A percentile compares a stretch with the other conserved stretches of the same genome.
phyloP scores from a whole-genome alignment of 2,329 filamentous ascomycete species.

The Aaosphaeria pasadenensis region DNA sequence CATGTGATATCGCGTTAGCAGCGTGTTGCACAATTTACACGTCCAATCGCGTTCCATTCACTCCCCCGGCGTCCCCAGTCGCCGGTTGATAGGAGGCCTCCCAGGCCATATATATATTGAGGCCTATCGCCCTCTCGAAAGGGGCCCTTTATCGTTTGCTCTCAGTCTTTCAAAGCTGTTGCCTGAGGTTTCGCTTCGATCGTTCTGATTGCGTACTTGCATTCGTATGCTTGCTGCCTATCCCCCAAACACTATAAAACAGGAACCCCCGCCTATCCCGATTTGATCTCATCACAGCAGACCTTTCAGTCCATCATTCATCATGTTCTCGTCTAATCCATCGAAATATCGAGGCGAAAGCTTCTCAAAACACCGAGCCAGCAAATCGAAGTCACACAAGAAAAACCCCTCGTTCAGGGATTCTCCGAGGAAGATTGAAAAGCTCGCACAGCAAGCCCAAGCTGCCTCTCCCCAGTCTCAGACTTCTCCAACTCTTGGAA shows the following conservation, averaged over 20 bases:
- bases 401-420: slow-evolving; percentile 37
- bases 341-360: slow-evolving; percentile 29
- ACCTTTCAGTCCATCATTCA: slow-evolving; percentile 12
- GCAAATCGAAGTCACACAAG: slow-evolving; percentile 37
- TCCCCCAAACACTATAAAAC: slow-evolving; percentile 2
- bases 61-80: slow-evolving; percentile 13
- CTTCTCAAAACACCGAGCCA: slow-evolving; percentile 39
- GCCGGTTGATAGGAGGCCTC: slow-evolving; percentile 30
- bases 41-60: slow-evolving; percentile 35
- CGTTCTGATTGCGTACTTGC: slow-evolving; percentile 23
- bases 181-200: slow-evolving; percentile 23
- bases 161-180: slow-evolving; percentile 21
- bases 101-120: slow-evolving; percentile 33
- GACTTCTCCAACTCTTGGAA: slow-evolving; percentile 34
- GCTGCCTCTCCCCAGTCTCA: slow-evolving; percentile 31
- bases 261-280: not conserved
- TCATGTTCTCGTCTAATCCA: slow-evolving; percentile 36
- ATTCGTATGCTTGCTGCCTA: slow-evolving; percentile 31
- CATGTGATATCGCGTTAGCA: slow-evolving; percentile 38
- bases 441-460: slow-evolving; percentile 31
- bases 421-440: slow-evolving; percentile 32
- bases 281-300: slow-evolving; percentile 6
- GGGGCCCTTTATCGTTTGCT: slow-evolving; percentile 24
- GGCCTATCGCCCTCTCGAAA: slow-evolving; percentile 14
- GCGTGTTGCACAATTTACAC: slow-evolving; percentile 24